phyloP scores from a whole-genome alignment of 1,284 basidiomycete genomes.

The Cryptococcus depauperatus region DNA sequence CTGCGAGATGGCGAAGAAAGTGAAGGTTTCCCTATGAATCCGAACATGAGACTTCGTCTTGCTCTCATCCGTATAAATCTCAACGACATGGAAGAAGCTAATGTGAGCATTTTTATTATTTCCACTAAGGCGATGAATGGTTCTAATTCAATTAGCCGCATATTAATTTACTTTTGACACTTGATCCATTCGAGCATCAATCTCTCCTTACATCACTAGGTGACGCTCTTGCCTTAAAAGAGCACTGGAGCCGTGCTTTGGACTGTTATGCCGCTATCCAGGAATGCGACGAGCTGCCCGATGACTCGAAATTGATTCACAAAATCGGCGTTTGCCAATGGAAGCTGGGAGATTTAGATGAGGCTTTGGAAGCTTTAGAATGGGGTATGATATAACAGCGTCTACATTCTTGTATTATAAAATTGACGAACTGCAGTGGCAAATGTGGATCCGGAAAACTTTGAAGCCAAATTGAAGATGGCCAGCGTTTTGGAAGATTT shows the following conservation, averaged over 20 bases:
- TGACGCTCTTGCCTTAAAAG: constrained; percentile 68
- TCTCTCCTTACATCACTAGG: constrained; percentile 74
- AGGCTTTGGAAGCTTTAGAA: constrained; percentile 73
- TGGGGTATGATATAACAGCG: constrained; percentile 58
- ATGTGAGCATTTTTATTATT: constrained; percentile 49
- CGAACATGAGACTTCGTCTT: constrained; percentile 75
- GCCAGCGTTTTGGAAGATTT: constrained; percentile 77
- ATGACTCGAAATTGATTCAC: constrained; percentile 26
- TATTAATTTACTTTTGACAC: constrained; percentile 58
- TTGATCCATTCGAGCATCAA: constrained; percentile 67
- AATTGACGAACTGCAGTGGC: constrained; percentile 51
- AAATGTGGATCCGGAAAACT: constrained; percentile 61
- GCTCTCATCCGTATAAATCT: constrained; percentile 76
- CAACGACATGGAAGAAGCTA: constrained; percentile 71
- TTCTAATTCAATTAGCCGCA: constrained; percentile 54
- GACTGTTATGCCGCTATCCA: constrained; percentile 69
- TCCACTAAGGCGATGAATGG: not conserved
- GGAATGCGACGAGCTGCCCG: constrained; percentile 51
- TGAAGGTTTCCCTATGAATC: constrained; percentile 61
- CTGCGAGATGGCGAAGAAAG: constrained; percentile 34
- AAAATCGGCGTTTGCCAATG: constrained; percentile 65
- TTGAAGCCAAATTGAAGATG: constrained; percentile 76
- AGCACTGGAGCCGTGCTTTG: constrained; percentile 65
- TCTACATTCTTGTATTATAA: constrained; percentile 13
- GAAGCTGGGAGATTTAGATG: constrained; percentile 60